Evolutionary conservation across 192 early-diverging fungal species (phyloP), one percentile per base, ranked within the genome.

Genomic region (Anaeromyces robustus): DNA sequence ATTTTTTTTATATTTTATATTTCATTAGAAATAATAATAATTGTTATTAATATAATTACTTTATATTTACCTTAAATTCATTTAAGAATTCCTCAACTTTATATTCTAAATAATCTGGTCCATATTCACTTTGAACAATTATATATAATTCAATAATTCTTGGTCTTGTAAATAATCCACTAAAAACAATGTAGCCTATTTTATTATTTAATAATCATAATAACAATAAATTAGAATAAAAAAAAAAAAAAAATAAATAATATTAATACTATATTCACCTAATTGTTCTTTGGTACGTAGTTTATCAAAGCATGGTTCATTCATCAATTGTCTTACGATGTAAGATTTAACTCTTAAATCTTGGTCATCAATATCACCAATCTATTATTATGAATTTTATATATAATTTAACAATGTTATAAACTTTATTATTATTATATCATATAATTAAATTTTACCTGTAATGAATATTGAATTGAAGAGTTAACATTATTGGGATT

Each of bases 301-400:
- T 81, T 96, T 92, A 86, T 98, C 93, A 85, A 98, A 99, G 82
- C 89, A 93, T 32, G 96, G 95, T 84, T 99, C 96, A 77, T 93
- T 87, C 28, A 91, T 85, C 59, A 99, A 94, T 80, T 97, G 94
- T 19, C 91, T 89, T 79, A 95, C 81, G 77, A 99, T 88, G 39
- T 89, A 86, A 28, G 95, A 84, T 22, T 90, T 84, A 37, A 89
- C 91, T 32, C 96, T 93, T 31, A 91, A 84, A 29, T 86, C 82
- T 34, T 82, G 87, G 82, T 96, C 86, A 12, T 88, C 87, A 30
- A 89, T 87, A 82, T 90, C 88, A 4, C 96, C 96, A 32, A 95
- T 29, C 82, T 30, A n/a, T n/a, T n/a, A n/a, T n/a, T n/a, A n/a
- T n/a, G n/a, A n/a, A n/a, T n/a, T n/a, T n/a, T n/a, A n/a, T n/a